phyloP scores from a whole-genome alignment of 2,329 filamentous ascomycete genomes.

The Cytospora piceae region DNA sequence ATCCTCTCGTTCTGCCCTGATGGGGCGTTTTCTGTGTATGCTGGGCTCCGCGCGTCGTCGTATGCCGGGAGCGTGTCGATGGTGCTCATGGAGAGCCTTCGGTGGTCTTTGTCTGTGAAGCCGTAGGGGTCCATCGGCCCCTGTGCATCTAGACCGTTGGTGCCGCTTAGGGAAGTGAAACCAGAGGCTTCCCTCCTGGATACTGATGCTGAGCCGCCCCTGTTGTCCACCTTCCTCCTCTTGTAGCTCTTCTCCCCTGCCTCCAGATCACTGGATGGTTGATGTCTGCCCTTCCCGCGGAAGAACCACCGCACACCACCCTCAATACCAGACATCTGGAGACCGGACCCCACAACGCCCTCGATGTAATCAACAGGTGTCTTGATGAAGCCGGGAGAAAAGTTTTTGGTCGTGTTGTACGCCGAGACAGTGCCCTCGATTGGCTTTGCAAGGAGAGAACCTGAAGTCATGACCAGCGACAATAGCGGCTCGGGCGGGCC shows the following conservation, averaged over 20 bases:
- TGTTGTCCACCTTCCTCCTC: constrained; percentile 59
- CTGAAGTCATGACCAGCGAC: constrained; percentile 83
- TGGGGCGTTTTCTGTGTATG: constrained; percentile 65
- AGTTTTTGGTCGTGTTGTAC: constrained; percentile 87
- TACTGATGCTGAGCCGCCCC: constrained; percentile 38
- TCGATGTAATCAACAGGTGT: constrained; percentile 92
- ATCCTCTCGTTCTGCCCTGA: constrained; percentile 25
- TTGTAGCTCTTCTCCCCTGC: constrained; percentile 55
- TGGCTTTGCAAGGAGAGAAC: constrained; percentile 82
- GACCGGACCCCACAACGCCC: constrained; percentile 81
- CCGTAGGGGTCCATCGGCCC: constrained; percentile 33
- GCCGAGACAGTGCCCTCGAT: constrained; percentile 84
- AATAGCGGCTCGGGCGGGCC: constrained; percentile 73
- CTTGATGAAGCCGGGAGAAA: constrained; percentile 79
- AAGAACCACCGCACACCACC: constrained; percentile 85
- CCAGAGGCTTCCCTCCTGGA: constrained; percentile 37
- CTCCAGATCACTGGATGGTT: constrained; percentile 54
- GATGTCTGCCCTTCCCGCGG: constrained; percentile 56
- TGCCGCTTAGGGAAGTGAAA: constrained; percentile 33
- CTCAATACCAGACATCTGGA: constrained; percentile 85
- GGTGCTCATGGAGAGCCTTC: constrained; percentile 68
- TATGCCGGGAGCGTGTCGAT: constrained; percentile 82
- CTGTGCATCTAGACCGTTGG: constrained; percentile 14
- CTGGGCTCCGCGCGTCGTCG: constrained; percentile 75
- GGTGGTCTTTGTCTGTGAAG: constrained; percentile 40